Percentiles rank a stretch among this genome's conserved stretches.
These are phyloP conservation scores for Miscanthus lutarioriparius DNA, from an alignment of 176 grass and related monocot species.

Conservation along the genomic window DNA sequence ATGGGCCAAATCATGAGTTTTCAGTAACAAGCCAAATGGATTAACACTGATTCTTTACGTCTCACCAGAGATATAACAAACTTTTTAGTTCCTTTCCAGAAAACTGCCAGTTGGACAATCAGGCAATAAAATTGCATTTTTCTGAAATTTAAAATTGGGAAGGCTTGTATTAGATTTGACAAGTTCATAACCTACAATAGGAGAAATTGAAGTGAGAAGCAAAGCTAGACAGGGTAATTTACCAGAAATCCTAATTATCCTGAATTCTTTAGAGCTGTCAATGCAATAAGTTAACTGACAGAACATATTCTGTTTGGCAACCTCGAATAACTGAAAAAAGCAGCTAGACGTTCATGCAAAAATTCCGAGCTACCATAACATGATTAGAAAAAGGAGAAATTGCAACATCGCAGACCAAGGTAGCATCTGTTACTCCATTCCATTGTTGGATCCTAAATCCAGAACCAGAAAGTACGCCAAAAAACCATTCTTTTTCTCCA, in stretches of 20 bases:
- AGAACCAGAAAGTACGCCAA: too few species aligned
- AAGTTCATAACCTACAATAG: not conserved
- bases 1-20: not conserved
- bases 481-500: too few species aligned
- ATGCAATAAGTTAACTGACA: not conserved
- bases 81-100: not conserved
- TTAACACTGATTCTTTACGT: not conserved
- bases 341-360: too few species aligned
- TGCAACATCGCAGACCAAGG: not conserved
- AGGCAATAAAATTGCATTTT: not conserved
- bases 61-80: not conserved
- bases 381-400: not conserved
- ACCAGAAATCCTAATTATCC: not conserved
- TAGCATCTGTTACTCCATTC: too few species aligned
- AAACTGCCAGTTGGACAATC: not conserved
- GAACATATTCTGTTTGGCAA: too few species aligned
- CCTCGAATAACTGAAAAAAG: too few species aligned
- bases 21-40: not conserved
- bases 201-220: not conserved
- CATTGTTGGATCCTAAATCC: too few species aligned
- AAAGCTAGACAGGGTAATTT: not conserved
- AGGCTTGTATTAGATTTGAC: not conserved
- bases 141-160: not conserved
- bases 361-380: too few species aligned
- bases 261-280: not conserved